Evolutionary conservation across 208 protist species (phyloP).

Genomic region (Perkinsela sp.): DNA sequence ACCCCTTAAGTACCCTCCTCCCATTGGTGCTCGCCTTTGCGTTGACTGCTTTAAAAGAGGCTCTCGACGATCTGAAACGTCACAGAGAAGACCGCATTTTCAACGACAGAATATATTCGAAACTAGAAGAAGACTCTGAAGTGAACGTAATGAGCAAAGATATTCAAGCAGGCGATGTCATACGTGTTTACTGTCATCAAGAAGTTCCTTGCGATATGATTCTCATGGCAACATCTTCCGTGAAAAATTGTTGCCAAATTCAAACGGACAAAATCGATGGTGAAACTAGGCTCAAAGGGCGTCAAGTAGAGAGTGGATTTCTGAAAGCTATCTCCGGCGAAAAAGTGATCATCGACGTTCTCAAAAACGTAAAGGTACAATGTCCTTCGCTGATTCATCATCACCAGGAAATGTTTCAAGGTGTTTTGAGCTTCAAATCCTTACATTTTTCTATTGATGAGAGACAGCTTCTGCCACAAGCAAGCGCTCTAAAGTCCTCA

Average conservation of each 20-base stretch:
- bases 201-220: conserved; percentile 71
- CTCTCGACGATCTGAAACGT: conserved; percentile 70
- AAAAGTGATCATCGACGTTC: neutral
- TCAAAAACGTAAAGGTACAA: neutral
- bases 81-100: conserved; percentile 28
- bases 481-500: conserved; percentile 49
- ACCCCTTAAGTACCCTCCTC: conserved; percentile 56
- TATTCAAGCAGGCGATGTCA: conserved; percentile 50
- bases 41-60: conserved; percentile 72
- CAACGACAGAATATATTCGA: conserved; percentile 21
- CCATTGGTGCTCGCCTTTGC: conserved; percentile 68
- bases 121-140: conserved; percentile 8
- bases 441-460: conserved; percentile 15
- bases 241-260: conserved; percentile 28
- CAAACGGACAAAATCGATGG: conserved; percentile 77
- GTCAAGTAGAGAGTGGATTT: conserved; percentile 16
- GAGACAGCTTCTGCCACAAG: conserved; percentile 50
- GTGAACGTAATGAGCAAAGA: conserved; percentile 15
- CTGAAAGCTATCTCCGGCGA: neutral
- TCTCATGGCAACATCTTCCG: conserved; percentile 26
- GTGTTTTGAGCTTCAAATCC: neutral
- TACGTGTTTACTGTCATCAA: conserved; percentile 23
- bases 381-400: neutral
- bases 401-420: conserved; percentile 1
- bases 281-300: conserved; percentile 66